Conservation (phyloP, 1,139 yeast genomes). For the Eremothecium coryli region DNA sequence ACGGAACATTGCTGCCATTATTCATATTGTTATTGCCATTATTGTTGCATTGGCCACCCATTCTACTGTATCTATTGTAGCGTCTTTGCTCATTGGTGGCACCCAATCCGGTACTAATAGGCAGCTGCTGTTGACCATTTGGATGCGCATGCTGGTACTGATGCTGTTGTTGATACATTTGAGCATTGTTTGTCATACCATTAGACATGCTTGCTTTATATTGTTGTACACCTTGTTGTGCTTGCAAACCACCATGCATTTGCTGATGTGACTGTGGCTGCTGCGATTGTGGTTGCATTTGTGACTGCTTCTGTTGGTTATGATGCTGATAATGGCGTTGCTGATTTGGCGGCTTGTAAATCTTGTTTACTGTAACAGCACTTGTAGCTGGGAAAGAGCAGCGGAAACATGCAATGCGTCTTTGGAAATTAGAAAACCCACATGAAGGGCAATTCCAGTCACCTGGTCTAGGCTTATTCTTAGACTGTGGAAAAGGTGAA, state of each 20-base stretch:
- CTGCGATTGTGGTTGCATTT: slow-evolving; percentile 12
- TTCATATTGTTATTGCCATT: slow-evolving; percentile 7
- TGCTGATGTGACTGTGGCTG: slow-evolving; percentile 13
- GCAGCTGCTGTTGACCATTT: slow-evolving; percentile 1
- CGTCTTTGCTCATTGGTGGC: slow-evolving; percentile 1
- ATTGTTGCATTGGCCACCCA: slow-evolving; percentile 10
- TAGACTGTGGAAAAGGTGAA: slow-evolving; percentile 78
- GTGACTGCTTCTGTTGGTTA: slow-evolving; percentile 9
- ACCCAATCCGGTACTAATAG: background rate
- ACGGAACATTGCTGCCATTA: slow-evolving; percentile 47
- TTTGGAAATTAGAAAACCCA: slow-evolving; percentile 89
- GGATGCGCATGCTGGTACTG: slow-evolving; percentile 6
- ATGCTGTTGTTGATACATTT: slow-evolving; percentile 5
- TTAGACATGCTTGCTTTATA: slow-evolving; percentile 1
- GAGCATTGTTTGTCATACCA: background rate
- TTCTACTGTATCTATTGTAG: slow-evolving; percentile 6
- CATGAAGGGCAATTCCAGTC: slow-evolving; percentile 98
- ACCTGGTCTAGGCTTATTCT: slow-evolving; percentile 90
- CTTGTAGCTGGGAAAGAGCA: slow-evolving; percentile 83
- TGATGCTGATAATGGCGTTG: slow-evolving; percentile 9
- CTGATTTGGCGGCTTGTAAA: slow-evolving; percentile 8
- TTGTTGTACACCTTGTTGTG: slow-evolving; percentile 4
- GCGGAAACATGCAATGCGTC: slow-evolving; percentile 89
- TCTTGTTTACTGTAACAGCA: slow-evolving; percentile 35
- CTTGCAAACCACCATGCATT: slow-evolving; percentile 9